Conservation (phyloP, 768 basidiomycete species). For the Mrakia frigida region DNA sequence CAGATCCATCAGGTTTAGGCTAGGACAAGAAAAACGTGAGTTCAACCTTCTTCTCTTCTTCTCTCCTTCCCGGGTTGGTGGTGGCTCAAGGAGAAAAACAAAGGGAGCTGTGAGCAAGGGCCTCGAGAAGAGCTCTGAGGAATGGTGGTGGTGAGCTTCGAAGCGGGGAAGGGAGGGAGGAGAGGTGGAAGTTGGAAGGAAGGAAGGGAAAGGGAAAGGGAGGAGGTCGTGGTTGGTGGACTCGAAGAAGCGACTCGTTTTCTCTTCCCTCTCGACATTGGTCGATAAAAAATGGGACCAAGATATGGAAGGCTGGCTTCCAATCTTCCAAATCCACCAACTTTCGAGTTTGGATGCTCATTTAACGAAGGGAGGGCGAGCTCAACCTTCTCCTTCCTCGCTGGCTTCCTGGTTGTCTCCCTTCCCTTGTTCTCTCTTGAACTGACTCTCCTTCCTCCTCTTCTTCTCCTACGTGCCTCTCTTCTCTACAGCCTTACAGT, state of each 20-base stretch:
- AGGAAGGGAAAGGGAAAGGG: neutral
- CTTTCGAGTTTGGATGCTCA: neutral
- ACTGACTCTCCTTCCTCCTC: slow-evolving; percentile 2
- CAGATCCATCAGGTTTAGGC: neutral
- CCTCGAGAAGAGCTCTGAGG: neutral
- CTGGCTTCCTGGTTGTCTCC: neutral
- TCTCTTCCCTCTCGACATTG: neutral
- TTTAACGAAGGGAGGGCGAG: neutral
- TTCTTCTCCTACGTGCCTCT: neutral
- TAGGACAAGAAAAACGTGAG: slow-evolving; percentile 19
- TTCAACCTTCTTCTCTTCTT: neutral
- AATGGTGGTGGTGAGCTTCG: neutral
- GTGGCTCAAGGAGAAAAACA: neutral
- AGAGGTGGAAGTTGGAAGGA: neutral
- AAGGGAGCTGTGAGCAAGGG: neutral
- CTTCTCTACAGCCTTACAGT: slow-evolving; percentile 3
- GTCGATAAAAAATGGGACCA: neutral
- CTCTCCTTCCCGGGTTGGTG: neutral
- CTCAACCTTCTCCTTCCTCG: neutral
- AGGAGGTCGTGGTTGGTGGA: neutral
- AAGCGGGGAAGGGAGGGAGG: neutral
- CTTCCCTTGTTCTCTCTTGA: slow-evolving; percentile 3
- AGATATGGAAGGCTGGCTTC: neutral
- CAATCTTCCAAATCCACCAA: neutral
- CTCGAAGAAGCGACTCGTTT: neutral